These are phyloP conservation scores for Phytophthora colocasiae DNA, from an alignment of 352 stramenopile species.

Conservation along the genomic window DNA sequence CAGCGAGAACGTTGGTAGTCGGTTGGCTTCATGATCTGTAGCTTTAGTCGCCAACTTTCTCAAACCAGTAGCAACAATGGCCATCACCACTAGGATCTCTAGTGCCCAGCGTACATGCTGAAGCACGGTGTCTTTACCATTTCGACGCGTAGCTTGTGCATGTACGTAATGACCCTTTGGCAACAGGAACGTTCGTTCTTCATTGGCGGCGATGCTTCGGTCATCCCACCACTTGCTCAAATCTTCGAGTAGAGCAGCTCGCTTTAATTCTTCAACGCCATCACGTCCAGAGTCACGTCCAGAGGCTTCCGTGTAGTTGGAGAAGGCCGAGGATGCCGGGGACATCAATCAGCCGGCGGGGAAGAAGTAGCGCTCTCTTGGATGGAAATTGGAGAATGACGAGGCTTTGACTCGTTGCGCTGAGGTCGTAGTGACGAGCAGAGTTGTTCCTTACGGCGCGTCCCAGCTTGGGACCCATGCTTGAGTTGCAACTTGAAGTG, in stretches of 20 bases:
- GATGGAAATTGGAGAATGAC: slow-evolving; percentile 37
- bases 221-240: slow-evolving; percentile 26
- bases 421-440: background rate
- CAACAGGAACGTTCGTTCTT: slow-evolving; percentile 27
- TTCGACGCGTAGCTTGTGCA: background rate
- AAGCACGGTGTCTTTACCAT: slow-evolving; percentile 11
- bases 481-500: slow-evolving; percentile 14
- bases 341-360: slow-evolving; percentile 35
- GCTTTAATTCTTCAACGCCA: slow-evolving; percentile 12
- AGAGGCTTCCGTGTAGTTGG: slow-evolving; percentile 18
- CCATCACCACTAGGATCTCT: slow-evolving; percentile 35
- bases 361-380: slow-evolving; percentile 6
- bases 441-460: slow-evolving; percentile 23
- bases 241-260: slow-evolving; percentile 19
- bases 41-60: slow-evolving; percentile 27
- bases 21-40: slow-evolving; percentile 9
- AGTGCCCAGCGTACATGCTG: slow-evolving; percentile 17
- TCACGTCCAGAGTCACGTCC: slow-evolving; percentile 2
- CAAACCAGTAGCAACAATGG: slow-evolving; percentile 22
- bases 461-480: slow-evolving; percentile 18
- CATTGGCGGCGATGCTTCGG: slow-evolving; percentile 2
- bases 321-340: slow-evolving; percentile 23
- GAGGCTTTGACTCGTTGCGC: slow-evolving; percentile 8
- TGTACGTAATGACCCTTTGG: slow-evolving; percentile 8
- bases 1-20: slow-evolving; percentile 28